Conservation (phyloP, 2,329 filamentous ascomycete species). For the Thielaviopsis punctulata region DNA sequence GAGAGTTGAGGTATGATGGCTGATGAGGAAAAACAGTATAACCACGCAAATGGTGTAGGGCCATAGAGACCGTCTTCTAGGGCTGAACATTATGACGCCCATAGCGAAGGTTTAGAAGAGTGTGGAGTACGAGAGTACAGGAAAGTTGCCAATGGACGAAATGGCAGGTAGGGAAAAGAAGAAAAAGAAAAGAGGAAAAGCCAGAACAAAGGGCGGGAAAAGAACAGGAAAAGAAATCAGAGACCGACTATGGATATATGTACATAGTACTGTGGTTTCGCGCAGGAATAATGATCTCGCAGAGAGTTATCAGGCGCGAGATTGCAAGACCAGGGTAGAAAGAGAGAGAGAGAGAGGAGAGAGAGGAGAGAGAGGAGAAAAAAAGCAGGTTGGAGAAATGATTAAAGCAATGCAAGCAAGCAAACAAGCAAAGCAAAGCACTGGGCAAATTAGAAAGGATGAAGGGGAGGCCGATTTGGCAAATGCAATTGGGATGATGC, state of each 20-base stretch:
- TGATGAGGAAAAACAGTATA: constrained; percentile 3
- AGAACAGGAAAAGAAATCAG: not conserved
- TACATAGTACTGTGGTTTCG: too few species aligned
- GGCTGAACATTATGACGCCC: constrained; percentile 7
- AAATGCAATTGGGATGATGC: too few species aligned
- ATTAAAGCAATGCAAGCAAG: constrained; percentile 1
- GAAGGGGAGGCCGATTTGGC: not conserved
- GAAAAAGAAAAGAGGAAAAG: not conserved
- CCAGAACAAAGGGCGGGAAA: too few species aligned
- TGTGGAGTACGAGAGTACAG: not conserved
- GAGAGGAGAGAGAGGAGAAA: not conserved
- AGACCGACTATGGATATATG: not conserved
- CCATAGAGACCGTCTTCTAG: constrained; percentile 6
- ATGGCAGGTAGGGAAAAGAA: not conserved
- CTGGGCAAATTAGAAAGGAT: not conserved
- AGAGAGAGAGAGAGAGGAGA: too few species aligned
- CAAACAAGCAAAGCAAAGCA: not conserved
- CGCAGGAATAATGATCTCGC: not conserved
- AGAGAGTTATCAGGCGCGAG: not conserved
- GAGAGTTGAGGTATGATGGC: constrained; percentile 3
- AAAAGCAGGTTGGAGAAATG: not conserved
- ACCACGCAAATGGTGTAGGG: constrained; percentile 3
- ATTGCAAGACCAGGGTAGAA: not conserved
- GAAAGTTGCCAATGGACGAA: not conserved
- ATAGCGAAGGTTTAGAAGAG: not conserved